Percentiles rank a stretch among this genome's conserved stretches.
Evolutionary conservation across 345 rosid genomes (phyloP).

Genomic region (Kernera saxatilis): DNA sequence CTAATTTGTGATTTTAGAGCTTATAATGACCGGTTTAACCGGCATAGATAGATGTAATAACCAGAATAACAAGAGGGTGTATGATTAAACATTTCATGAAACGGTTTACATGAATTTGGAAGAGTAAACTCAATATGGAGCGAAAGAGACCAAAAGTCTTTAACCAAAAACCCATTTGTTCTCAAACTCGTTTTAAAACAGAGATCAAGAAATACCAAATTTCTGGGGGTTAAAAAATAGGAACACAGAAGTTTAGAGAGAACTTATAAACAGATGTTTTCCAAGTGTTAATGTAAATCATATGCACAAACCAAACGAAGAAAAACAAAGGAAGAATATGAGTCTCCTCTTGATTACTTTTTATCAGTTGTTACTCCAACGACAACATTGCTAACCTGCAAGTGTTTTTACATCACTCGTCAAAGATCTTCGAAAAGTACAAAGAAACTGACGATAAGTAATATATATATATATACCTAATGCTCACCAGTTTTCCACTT

Average conservation of each 20-base stretch:
- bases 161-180: background rate
- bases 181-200: background rate
- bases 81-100: background rate
- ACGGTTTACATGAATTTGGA: background rate
- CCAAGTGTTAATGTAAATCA: background rate
- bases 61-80: background rate
- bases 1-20: background rate
- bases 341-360: slow-evolving; percentile 28
- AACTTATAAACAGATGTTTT: background rate
- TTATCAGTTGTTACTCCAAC: slow-evolving; percentile 74
- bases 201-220: background rate
- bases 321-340: background rate
- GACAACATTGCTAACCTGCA: slow-evolving; percentile 88
- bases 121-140: background rate
- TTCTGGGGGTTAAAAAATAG: background rate
- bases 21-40: background rate
- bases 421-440: background rate
- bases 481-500: slow-evolving; percentile 75
- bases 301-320: slow-evolving; percentile 6
- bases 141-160: background rate
- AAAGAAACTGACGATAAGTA: background rate
- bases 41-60: background rate
- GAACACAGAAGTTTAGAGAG: background rate
- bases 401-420: background rate
- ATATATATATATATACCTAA: background rate